Evolutionary conservation across 1,284 basidiomycete species (phyloP), one percentile per base, ranked within the genome.

Genomic region (Ustilago vetiveriae): DNA sequence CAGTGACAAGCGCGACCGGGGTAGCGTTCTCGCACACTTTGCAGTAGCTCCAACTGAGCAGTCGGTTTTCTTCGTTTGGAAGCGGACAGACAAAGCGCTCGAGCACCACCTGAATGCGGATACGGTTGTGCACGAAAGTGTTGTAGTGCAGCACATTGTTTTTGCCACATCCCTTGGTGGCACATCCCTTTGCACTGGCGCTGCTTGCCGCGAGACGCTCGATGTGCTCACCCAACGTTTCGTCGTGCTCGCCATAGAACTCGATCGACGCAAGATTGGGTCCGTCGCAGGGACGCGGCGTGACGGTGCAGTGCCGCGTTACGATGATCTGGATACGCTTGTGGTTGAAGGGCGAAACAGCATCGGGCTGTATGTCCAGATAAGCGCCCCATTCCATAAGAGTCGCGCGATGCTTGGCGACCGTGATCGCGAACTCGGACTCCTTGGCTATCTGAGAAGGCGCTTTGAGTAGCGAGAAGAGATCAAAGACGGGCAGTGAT

Each of bases 31-130:
- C 76, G 62, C 81, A 81, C 21, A 90, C 83, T 38, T 90, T 88
- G 84, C 94, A 97, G 42, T 90, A 90, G 81, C 90, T 93, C 92
- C 93, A 97, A 10, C 93, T 95, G 41, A 92, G 91, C 74, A 96
- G 89, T 53, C 89, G 85, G 57, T 94, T 89, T 72, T 85, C 84
- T 62, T 84, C 83, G 24, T 83, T 84, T 2, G 84, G 83, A 17
- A 83, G 82, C 26, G 68, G 80, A 45, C 75, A 80, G 10, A 77
- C 75, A 42, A 79, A 82, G 1, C 78, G 62, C 52, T 82, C 82
- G 29, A 73, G 64, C 30, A 82, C 90, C 39, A 95, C 89, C 58
- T 90, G 88, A 6, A 97, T 84, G 35, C 90, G 88, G 1, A 90
- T 89, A 68, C 91, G 89, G 74, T 94, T 91, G 82, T 99, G 95